Percentiles rank a stretch among this genome's conserved stretches.
These are phyloP conservation scores for Tremella mesenterica DNA, from an alignment of 768 basidiomycete genomes.

Conservation along the genomic window DNA sequence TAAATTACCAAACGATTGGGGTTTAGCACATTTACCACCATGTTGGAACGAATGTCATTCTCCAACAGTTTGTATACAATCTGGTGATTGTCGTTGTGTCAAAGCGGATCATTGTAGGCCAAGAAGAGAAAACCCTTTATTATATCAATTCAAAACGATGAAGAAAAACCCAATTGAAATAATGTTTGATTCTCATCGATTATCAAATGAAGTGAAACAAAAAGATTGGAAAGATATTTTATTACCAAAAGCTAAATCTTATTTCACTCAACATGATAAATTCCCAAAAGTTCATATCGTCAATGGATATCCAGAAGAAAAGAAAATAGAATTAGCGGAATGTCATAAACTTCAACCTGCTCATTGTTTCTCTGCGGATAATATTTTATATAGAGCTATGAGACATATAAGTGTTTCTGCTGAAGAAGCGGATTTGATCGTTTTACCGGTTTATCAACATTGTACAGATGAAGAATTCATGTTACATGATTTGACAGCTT, in stretches of 20 bases:
- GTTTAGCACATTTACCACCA: conserved; percentile 30
- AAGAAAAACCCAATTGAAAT: conserved; percentile 2
- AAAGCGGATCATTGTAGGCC: conserved; percentile 36
- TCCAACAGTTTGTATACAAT: conserved; percentile 42
- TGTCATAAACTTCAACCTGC: conserved; percentile 34
- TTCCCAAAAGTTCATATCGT: conserved; percentile 42
- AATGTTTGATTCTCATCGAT: not conserved
- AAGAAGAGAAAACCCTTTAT: conserved; percentile 26
- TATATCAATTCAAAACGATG: not conserved
- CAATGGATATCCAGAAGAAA: conserved; percentile 28
- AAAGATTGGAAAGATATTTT: conserved; percentile 36
- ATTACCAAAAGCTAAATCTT: conserved; percentile 31
- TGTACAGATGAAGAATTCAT: conserved; percentile 31
- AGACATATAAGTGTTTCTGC: conserved; percentile 35
- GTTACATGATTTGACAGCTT: conserved; percentile 26
- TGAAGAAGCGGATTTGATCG: conserved; percentile 42
- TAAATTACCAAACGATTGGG: conserved; percentile 28
- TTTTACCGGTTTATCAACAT: conserved; percentile 41
- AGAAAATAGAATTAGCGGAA: conserved; percentile 25
- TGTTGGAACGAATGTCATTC: conserved; percentile 44
- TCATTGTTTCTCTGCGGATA: conserved; percentile 44
- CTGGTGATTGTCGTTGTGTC: conserved; percentile 43
- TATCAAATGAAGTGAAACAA: conserved; percentile 19
- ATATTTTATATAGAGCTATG: conserved; percentile 39
- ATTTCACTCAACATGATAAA: conserved; percentile 26